Percentiles rank a stretch among this genome's conserved stretches.
phyloP scores from a whole-genome alignment of 805 yeast species.

The Ogataea paraovalis region DNA sequence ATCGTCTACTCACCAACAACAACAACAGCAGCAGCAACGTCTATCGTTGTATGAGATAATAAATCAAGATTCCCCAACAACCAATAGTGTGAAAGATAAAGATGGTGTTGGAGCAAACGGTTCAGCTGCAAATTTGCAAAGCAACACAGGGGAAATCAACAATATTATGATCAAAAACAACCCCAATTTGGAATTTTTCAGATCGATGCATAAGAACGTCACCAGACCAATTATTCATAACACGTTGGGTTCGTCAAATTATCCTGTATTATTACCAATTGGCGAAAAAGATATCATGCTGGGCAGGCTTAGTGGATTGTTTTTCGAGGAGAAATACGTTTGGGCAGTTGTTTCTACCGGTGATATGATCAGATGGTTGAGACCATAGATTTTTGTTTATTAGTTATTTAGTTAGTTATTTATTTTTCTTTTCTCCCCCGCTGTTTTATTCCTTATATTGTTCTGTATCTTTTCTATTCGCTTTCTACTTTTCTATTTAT shows the following conservation, averaged over 20 bases:
- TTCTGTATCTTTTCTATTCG: not conserved
- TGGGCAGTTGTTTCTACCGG: slow-evolving; percentile 38
- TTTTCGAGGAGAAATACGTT: slow-evolving; percentile 28
- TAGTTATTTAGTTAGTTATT: not conserved
- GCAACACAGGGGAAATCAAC: not conserved
- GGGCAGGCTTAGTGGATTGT: slow-evolving; percentile 32
- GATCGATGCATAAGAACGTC: not conserved
- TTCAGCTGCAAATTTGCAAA: not conserved
- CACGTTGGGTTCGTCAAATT: slow-evolving; percentile 18
- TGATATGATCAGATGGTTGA: slow-evolving; percentile 37
- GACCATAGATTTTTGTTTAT: slow-evolving; percentile 16
- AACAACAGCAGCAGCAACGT: slow-evolving; percentile 21
- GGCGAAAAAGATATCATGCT: slow-evolving; percentile 29
- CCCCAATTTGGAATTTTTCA: not conserved
- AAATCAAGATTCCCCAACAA: slow-evolving; percentile 17
- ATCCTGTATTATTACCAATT: slow-evolving; percentile 32
- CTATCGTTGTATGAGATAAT: slow-evolving; percentile 26
- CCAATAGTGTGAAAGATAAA: not conserved
- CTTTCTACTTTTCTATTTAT: not conserved
- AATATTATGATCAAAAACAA: slow-evolving; percentile 1
- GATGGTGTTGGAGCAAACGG: not conserved
- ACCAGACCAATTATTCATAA: slow-evolving; percentile 22
- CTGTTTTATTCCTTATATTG: not conserved
- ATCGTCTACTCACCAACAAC: slow-evolving; percentile 20
- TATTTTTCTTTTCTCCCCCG: not conserved